Conservation (phyloP, 768 basidiomycete genomes). For the Mycena sanguinolenta region DNA sequence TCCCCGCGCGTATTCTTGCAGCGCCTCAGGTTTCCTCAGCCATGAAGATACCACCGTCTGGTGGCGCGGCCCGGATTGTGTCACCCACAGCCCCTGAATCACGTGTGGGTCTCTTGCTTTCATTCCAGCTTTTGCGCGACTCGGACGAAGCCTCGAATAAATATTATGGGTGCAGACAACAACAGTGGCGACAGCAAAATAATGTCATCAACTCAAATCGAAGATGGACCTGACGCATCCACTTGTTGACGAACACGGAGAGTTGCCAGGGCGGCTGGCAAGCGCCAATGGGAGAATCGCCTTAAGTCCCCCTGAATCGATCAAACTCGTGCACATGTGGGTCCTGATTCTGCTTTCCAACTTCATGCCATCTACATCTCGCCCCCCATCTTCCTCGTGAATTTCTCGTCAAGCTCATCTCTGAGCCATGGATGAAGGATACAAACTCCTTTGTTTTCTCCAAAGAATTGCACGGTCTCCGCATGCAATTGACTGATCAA, state of each 20-base stretch:
- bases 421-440: slow-evolving; percentile 28
- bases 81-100: too few relatives aligned
- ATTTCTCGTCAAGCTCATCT: slow-evolving; percentile 22
- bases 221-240: background rate
- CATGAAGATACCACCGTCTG: too few relatives aligned
- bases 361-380: slow-evolving; percentile 3
- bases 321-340: too few relatives aligned
- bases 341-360: background rate
- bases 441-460: slow-evolving; percentile 18
- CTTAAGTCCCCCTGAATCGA: too few relatives aligned
- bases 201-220: background rate
- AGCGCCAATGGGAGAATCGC: too few relatives aligned
- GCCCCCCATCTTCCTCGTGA: slow-evolving; percentile 21
- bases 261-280: background rate
- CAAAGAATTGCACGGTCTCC: slow-evolving; percentile 10
- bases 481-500: slow-evolving; percentile 13
- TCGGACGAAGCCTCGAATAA: slow-evolving; percentile 32
- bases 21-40: too few relatives aligned
- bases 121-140: slow-evolving; percentile 11
- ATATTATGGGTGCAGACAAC: slow-evolving; percentile 37
- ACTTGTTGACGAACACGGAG: too few relatives aligned
- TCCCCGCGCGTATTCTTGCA: too few relatives aligned
- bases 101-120: too few relatives aligned
- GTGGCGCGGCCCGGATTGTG: too few relatives aligned
- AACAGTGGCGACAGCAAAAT: slow-evolving; percentile 1